Percentiles rank a stretch among this genome's conserved stretches.
Evolutionary conservation across 1,139 yeast species (phyloP).

Genomic region (Protomyces arabidopsidicola): DNA sequence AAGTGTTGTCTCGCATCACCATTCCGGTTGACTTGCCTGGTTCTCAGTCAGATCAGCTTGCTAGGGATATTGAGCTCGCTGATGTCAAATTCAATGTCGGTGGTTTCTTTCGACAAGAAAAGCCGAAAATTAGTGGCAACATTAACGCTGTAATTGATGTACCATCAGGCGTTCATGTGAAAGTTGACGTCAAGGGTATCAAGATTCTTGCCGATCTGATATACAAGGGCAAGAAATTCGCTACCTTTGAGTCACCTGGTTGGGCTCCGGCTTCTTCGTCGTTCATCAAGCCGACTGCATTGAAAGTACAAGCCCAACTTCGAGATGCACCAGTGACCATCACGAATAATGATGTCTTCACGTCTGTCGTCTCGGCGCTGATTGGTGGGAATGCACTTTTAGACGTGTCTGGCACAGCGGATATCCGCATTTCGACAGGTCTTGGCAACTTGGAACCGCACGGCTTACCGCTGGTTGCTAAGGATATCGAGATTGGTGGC

Average conservation of each 20-base stretch:
- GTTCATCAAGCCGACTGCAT: not conserved
- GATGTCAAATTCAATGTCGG: conserved; percentile 21
- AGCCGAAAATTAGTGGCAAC: conserved; percentile 24
- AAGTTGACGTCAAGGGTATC: conserved; percentile 17
- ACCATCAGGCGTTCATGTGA: conserved; percentile 8
- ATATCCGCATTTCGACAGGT: conserved; percentile 4
- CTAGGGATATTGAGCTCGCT: conserved; percentile 18
- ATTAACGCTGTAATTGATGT: conserved; percentile 12
- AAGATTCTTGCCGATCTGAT: conserved; percentile 13
- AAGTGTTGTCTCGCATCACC: not conserved
- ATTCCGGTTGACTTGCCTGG: conserved; percentile 13
- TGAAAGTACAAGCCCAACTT: conserved; percentile 4
- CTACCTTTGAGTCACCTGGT: conserved; percentile 16
- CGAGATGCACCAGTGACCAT: conserved; percentile 23
- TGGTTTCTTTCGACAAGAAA: conserved; percentile 14
- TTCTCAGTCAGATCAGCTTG: conserved; percentile 11
- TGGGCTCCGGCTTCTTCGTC: conserved; percentile 23
- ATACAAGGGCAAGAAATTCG: conserved; percentile 8
- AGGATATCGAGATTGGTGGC: conserved; percentile 20
- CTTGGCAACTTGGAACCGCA: conserved; percentile 20
- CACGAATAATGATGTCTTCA: conserved; percentile 22
- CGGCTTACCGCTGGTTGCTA: conserved; percentile 15
- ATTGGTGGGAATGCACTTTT: conserved; percentile 11
- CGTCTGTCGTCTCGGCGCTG: conserved; percentile 6
- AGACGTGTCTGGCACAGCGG: conserved; percentile 14